Evolutionary conservation across 306 rosid genomes (phyloP).

Genomic region (Ochetophila trinervis): DNA sequence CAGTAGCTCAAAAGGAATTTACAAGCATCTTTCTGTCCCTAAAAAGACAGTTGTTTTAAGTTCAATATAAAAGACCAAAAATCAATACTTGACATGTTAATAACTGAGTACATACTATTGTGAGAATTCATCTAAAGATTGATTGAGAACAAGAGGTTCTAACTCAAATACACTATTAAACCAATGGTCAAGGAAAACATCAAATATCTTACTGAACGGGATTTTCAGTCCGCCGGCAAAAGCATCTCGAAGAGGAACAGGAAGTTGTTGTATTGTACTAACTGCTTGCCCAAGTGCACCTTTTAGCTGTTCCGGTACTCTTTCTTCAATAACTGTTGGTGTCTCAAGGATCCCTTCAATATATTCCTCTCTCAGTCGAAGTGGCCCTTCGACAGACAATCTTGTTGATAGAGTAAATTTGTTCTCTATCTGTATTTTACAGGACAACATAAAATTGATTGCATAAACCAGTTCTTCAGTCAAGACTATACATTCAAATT

Average conservation of each 20-base stretch:
- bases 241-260: constrained; percentile 67
- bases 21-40: neutral
- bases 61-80: neutral
- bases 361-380: constrained; percentile 92
- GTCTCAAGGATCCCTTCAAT: constrained; percentile 72
- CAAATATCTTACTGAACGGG: constrained; percentile 65
- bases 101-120: neutral
- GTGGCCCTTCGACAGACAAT: constrained; percentile 88
- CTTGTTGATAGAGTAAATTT: constrained; percentile 58
- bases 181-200: constrained; percentile 1
- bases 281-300: constrained; percentile 79
- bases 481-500: no score
- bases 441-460: neutral
- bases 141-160: neutral
- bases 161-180: constrained; percentile 10
- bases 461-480: no score
- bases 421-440: constrained; percentile 68
- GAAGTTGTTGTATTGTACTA: constrained; percentile 74
- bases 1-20: neutral
- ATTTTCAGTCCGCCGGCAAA: constrained; percentile 64
- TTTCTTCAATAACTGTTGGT: constrained; percentile 76
- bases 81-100: neutral
- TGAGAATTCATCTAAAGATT: neutral
- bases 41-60: neutral
- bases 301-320: constrained; percentile 81